A percentile compares a stretch with the other conserved stretches of the same genome.
Conservation (phyloP, 805 yeast genomes). For the Saturnispora halmiae region DNA sequence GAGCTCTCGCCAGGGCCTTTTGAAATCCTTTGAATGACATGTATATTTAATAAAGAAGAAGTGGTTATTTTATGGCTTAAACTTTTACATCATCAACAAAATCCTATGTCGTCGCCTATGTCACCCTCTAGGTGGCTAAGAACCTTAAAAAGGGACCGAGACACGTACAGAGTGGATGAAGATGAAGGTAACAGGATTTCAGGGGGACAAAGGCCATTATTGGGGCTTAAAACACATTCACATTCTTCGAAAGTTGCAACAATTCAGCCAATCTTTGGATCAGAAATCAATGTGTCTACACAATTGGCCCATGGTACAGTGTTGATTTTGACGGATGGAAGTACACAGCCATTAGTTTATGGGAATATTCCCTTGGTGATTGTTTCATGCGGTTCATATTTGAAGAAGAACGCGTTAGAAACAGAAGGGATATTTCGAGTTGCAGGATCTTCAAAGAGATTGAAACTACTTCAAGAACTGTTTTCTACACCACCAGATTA, state of each 20-base stretch:
- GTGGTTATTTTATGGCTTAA: neutral
- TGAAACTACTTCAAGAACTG: constrained; percentile 72
- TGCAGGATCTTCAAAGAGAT: constrained; percentile 83
- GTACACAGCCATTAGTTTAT: constrained; percentile 40
- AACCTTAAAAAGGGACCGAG: constrained; percentile 5
- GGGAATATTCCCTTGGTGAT: constrained; percentile 89
- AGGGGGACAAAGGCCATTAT: constrained; percentile 27
- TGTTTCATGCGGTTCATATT: constrained; percentile 87
- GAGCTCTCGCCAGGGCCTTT: constrained; percentile 76
- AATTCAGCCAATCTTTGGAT: constrained; percentile 59
- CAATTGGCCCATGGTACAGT: constrained; percentile 70
- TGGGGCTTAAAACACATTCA: constrained; percentile 40
- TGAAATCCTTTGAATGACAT: constrained; percentile 89
- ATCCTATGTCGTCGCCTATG: constrained; percentile 1
- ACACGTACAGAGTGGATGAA: neutral
- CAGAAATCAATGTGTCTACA: constrained; percentile 61
- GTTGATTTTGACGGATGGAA: constrained; percentile 35
- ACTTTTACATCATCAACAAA: neutral
- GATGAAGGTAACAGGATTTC: constrained; percentile 20
- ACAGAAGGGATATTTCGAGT: constrained; percentile 91
- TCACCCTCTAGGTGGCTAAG: constrained; percentile 9
- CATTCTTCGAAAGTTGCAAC: constrained; percentile 11
- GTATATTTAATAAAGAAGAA: neutral
- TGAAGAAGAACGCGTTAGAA: constrained; percentile 67
- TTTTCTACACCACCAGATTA: constrained; percentile 85